Conservation (phyloP, 2,329 filamentous ascomycete species). For the Paracorniculantispora psalliotae region DNA sequence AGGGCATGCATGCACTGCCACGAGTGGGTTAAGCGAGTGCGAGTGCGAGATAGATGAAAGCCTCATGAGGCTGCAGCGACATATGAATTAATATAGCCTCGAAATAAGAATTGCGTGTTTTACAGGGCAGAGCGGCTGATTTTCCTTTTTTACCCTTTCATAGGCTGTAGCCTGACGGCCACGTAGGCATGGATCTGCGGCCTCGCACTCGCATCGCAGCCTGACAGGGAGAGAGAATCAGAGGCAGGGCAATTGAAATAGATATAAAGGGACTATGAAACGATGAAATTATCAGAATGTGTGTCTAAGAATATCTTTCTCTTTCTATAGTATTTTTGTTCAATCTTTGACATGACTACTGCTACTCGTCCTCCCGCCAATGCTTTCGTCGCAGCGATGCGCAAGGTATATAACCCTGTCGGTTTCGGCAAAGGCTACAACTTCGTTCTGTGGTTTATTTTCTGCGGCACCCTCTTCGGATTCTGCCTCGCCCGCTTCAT, state of each 20-base stretch:
- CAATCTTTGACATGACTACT: neutral
- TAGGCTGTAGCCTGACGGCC: neutral
- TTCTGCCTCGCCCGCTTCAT: conserved; percentile 42
- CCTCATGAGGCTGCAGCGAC: too few relatives aligned
- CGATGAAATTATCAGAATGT: too few relatives aligned
- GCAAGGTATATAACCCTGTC: conserved; percentile 19
- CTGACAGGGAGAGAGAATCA: too few relatives aligned
- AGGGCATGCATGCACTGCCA: neutral
- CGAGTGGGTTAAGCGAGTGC: neutral
- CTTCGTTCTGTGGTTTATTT: conserved; percentile 26
- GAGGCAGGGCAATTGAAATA: neutral
- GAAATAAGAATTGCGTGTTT: too few relatives aligned
- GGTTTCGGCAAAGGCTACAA: conserved; percentile 21
- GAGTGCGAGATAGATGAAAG: neutral
- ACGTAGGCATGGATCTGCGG: neutral
- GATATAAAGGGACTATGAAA: neutral
- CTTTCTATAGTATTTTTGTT: too few relatives aligned
- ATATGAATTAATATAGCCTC: too few relatives aligned
- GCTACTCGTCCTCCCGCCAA: conserved; percentile 14
- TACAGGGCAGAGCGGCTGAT: too few relatives aligned
- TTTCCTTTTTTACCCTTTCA: too few relatives aligned
- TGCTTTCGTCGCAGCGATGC: conserved; percentile 18
- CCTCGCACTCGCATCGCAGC: neutral
- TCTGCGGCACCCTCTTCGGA: conserved; percentile 36
- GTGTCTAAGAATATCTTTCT: too few relatives aligned